phyloP scores from a whole-genome alignment of 768 basidiomycete species.

The Leccinum broughii region DNA sequence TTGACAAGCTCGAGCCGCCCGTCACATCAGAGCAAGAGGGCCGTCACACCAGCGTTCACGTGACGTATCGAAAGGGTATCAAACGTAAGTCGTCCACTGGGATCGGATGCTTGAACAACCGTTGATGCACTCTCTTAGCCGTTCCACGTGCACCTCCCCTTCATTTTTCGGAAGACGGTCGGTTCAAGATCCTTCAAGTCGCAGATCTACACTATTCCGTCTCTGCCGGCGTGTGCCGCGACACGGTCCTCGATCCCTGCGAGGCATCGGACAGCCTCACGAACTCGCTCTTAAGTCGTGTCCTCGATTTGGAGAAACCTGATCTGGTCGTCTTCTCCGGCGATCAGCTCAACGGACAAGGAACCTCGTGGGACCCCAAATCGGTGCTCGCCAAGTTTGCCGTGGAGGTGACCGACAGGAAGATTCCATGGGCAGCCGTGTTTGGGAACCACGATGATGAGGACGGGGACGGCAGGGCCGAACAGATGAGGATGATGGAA shows the following conservation, averaged over 20 bases:
- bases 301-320: conserved; percentile 80
- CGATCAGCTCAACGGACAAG: conserved; percentile 92
- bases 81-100: conserved; percentile 49
- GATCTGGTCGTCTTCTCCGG: conserved; percentile 92
- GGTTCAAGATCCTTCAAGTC: conserved; percentile 86
- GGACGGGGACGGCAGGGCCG: conserved; percentile 56
- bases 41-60: conserved; percentile 52
- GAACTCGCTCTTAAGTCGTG: conserved; percentile 62
- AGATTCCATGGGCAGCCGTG: conserved; percentile 87
- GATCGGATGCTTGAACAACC: not conserved
- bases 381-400: conserved; percentile 91
- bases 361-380: conserved; percentile 84
- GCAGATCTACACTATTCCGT: conserved; percentile 95
- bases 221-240: conserved; percentile 72
- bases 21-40: conserved; percentile 47
- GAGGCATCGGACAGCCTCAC: conserved; percentile 77
- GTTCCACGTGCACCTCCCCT: conserved; percentile 74
- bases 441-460: conserved; percentile 96
- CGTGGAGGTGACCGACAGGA: conserved; percentile 65
- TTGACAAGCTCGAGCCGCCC: conserved; percentile 63
- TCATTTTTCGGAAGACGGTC: conserved; percentile 80
- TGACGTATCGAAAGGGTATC: conserved; percentile 74
- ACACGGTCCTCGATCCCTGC: conserved; percentile 56
- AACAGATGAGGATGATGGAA: conserved; percentile 72
- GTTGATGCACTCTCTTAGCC: conserved; percentile 37